Evolutionary conservation across 805 yeast genomes (phyloP).

Genomic region (Jamesozyma piceae): DNA sequence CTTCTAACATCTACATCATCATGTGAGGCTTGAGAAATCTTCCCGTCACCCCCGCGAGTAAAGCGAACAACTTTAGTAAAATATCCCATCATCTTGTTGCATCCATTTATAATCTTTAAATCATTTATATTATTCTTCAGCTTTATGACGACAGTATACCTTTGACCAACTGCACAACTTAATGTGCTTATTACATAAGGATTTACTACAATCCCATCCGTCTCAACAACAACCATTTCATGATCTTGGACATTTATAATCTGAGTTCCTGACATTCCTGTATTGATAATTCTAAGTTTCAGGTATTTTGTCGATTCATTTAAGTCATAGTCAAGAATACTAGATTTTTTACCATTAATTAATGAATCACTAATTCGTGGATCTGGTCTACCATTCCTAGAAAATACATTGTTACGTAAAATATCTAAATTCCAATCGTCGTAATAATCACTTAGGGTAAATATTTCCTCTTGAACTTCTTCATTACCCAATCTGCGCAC

Average conservation of each 20-base stretch:
- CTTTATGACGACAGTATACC: slow-evolving; percentile 54
- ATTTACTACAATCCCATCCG: no score
- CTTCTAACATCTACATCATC: neutral
- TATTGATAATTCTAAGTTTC: slow-evolving; percentile 40
- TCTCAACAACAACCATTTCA: slow-evolving; percentile 52
- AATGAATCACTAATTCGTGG: slow-evolving; percentile 22
- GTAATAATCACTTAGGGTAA: slow-evolving; percentile 56
- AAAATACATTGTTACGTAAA: slow-evolving; percentile 21
- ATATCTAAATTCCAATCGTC: slow-evolving; percentile 37
- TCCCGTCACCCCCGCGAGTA: neutral
- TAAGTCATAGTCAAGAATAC: slow-evolving; percentile 26
- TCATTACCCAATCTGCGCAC: neutral
- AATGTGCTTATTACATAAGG: no score
- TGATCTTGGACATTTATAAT: slow-evolving; percentile 46
- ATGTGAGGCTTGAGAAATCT: neutral
- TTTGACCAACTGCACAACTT: no score
- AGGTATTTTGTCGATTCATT: slow-evolving; percentile 38
- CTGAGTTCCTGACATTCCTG: slow-evolving; percentile 52
- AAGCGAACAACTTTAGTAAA: slow-evolving; percentile 27
- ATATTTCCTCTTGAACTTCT: slow-evolving; percentile 46
- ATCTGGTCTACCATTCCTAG: slow-evolving; percentile 19
- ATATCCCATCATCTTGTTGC: slow-evolving; percentile 45
- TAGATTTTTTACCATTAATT: slow-evolving; percentile 17
- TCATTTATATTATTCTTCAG: slow-evolving; percentile 34
- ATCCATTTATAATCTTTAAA: slow-evolving; percentile 37